Evolutionary conservation across 176 grass and related monocot species (phyloP).

Genomic region (Eragrostis curvula): DNA sequence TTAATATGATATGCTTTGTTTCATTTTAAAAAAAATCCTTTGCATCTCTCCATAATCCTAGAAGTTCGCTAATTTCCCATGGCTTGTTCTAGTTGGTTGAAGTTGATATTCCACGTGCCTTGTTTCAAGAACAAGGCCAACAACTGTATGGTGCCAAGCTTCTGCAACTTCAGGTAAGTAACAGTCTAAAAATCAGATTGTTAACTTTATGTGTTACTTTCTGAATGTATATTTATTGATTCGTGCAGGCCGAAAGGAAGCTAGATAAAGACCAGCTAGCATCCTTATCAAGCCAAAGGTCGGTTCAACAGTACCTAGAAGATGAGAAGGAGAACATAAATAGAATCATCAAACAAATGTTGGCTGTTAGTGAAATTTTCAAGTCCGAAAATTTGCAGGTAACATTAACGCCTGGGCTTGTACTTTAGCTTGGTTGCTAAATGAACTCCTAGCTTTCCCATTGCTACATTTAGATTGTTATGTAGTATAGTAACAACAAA

Average conservation of each 20-base stretch:
- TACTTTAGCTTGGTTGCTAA: not conserved
- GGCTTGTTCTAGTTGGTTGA: constrained; percentile 81
- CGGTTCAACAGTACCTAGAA: constrained; percentile 76
- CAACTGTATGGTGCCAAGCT: constrained; percentile 95
- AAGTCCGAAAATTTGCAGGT: constrained; percentile 96
- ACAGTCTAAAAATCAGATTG: constrained; percentile 14
- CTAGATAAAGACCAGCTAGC: constrained; percentile 83
- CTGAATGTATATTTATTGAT: constrained; percentile 37
- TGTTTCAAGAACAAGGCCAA: constrained; percentile 97
- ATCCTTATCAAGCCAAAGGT: constrained; percentile 71
- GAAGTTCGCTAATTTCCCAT: constrained; percentile 25
- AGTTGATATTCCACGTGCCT: constrained; percentile 85
- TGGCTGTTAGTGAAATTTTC: constrained; percentile 91
- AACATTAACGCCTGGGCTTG: constrained; percentile 17
- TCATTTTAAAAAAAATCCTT: constrained; percentile 13
- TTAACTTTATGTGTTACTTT: constrained; percentile 37
- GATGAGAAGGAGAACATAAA: constrained; percentile 82
- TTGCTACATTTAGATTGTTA: constrained; percentile 11
- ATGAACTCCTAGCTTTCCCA: constrained; percentile 19
- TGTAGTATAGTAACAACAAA: constrained; percentile 40
- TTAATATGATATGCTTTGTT: constrained; percentile 8
- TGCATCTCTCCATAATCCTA: constrained; percentile 9
- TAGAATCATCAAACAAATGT: constrained; percentile 91
- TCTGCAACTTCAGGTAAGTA: constrained; percentile 77
- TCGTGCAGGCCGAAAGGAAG: constrained; percentile 74